Conservation (phyloP, 2,329 filamentous ascomycete species). For the Xylariaceae sp. region DNA sequence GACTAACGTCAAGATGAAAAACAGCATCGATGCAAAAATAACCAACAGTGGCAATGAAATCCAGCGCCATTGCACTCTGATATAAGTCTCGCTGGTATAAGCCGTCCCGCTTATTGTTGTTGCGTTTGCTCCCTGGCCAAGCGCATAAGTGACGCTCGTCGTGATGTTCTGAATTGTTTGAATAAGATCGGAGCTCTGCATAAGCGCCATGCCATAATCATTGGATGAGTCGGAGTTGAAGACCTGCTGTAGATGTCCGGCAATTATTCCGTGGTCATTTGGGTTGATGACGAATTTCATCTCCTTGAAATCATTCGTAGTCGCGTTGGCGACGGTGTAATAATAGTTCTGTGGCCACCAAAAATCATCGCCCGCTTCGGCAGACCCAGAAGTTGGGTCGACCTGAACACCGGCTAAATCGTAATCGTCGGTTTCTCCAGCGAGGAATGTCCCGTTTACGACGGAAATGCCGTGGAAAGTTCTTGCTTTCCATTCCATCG, state of each 20-base stretch:
- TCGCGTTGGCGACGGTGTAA: background rate
- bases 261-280: slow-evolving; percentile 7
- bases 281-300: slow-evolving; percentile 5
- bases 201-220: slow-evolving; percentile 2
- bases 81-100: slow-evolving; percentile 1
- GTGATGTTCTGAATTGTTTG: slow-evolving; percentile 4
- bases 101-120: background rate
- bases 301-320: background rate
- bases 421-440: slow-evolving; percentile 1
- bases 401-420: background rate
- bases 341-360: slow-evolving; percentile 2
- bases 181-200: slow-evolving; percentile 2
- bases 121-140: slow-evolving; percentile 2
- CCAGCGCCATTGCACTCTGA: slow-evolving; percentile 1
- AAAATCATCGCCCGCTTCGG: background rate
- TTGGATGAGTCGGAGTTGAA: slow-evolving; percentile 1
- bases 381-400: background rate
- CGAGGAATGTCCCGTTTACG: background rate
- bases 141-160: slow-evolving; percentile 3
- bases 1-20: background rate
- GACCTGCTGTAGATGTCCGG: slow-evolving; percentile 1
- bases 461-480: slow-evolving; percentile 4
- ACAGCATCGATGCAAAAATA: background rate
- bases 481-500: background rate
- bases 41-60: background rate